Evolutionary conservation across 2,329 filamentous ascomycete species (phyloP), one percentile per base, ranked within the genome.

Genomic region (Colletotrichum agaves): DNA sequence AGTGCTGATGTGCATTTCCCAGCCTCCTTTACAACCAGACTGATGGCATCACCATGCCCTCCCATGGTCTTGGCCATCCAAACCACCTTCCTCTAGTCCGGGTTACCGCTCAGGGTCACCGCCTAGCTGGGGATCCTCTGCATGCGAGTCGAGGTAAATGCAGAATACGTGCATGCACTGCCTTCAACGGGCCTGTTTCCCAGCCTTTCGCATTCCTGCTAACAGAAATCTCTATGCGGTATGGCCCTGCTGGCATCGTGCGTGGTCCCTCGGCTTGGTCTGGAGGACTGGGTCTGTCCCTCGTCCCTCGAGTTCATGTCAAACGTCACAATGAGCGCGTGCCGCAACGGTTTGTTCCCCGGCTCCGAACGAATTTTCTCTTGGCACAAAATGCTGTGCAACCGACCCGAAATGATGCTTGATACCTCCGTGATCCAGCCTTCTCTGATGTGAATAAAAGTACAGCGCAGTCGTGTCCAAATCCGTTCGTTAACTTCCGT

Each of bases 1-100:
- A 63, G 44, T 37, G 63, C 46, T 50, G 53, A 64, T 59, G 47
- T 64, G 60, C 60, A 53, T 43, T 43, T 39, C 64, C 64, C 57
- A 44, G 46, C 46, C 64, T 53, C 58, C 64, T 47, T 52, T 27
- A 17, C 53, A 64, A 58, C 53, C 52, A 39, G 47, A 17, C 46
- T 55, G 13, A 64, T 67, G 53, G 64, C 64, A 67, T 67, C 61
- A 64, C 64, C 61, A 53, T 53, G 19, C 60, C 39, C 59, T 58
- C 61, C 15, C 39, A 43, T 58, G 53, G 15, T 35, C 47, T 53
- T 59, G 61, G 52, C 50, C 27, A 49, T 55, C 12, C 5, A 21
- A 13, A 17, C 46, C 12, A 31, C 33, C 27, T 37, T 35, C 47
- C 31, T 19, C 31, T 21, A 56, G 49, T 12, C 60, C 46, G 66